Conservation (phyloP, 352 stramenopile genomes). For the Globisporangium viniferum region DNA sequence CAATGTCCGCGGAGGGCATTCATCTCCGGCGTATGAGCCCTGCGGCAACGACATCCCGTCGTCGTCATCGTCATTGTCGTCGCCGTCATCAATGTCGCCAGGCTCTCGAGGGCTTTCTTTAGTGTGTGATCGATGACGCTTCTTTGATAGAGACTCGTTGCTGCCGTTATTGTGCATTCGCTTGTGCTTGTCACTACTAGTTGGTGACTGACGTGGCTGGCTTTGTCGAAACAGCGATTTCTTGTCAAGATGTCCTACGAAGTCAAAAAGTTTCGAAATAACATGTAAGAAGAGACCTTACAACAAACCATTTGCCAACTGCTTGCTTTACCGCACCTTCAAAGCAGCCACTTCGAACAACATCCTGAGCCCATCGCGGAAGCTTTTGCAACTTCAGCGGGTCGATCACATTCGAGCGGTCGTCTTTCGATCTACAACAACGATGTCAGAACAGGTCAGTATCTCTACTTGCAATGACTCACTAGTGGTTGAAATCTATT, state of each 20-base stretch:
- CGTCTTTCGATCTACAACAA: background rate
- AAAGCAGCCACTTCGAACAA: constrained; percentile 53
- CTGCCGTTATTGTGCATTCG: background rate
- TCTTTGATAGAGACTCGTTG: constrained; percentile 13
- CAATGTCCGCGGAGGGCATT: constrained; percentile 27
- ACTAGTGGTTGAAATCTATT: background rate
- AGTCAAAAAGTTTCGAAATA: background rate
- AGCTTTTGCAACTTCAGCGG: constrained; percentile 36
- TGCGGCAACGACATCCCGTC: constrained; percentile 15
- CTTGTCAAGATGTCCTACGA: constrained; percentile 11
- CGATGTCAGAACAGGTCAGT: background rate
- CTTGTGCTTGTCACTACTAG: constrained; percentile 11
- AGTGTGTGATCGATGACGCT: constrained; percentile 17
- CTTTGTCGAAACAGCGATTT: background rate
- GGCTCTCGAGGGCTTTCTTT: constrained; percentile 12
- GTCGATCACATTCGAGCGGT: constrained; percentile 20
- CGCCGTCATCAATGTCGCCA: constrained; percentile 10
- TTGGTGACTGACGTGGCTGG: background rate
- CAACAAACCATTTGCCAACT: background rate
- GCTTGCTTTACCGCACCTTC: constrained; percentile 20
- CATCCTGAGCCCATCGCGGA: constrained; percentile 52
- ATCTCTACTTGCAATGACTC: background rate
- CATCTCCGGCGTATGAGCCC: constrained; percentile 21
- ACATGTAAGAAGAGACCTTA: background rate
- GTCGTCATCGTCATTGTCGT: constrained; percentile 5